Conservation (phyloP, 192 early-diverging fungal genomes). For the Backusella liffmaniae region DNA sequence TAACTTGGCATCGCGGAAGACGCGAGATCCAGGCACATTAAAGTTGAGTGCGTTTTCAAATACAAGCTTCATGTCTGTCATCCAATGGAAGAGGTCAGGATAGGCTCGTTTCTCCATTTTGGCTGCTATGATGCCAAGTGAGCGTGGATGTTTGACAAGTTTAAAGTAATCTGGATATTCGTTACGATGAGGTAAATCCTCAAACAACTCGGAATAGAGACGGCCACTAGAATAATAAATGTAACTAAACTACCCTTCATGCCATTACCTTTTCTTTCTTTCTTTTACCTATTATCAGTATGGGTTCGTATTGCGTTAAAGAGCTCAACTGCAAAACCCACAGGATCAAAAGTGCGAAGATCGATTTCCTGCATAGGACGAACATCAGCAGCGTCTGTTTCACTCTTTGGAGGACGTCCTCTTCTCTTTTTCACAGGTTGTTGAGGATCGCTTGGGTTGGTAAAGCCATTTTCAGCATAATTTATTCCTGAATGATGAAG, state of each 20-base stretch:
- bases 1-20: slow-evolving; percentile 74
- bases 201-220: slow-evolving; percentile 73
- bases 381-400: slow-evolving; percentile 17
- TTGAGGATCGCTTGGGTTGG: neutral
- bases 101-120: slow-evolving; percentile 66
- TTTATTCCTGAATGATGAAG: neutral
- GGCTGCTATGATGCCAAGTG: slow-evolving; percentile 60
- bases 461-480: neutral
- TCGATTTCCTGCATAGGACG: slow-evolving; percentile 23
- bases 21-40: slow-evolving; percentile 82
- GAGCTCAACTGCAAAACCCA: slow-evolving; percentile 36
- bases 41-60: slow-evolving; percentile 92
- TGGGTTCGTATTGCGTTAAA: slow-evolving; percentile 42
- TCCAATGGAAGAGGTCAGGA: slow-evolving; percentile 65
- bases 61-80: slow-evolving; percentile 78
- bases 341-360: slow-evolving; percentile 17
- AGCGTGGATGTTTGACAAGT: slow-evolving; percentile 80
- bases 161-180: slow-evolving; percentile 93
- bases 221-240: slow-evolving; percentile 45
- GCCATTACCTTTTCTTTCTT: neutral
- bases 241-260: neutral
- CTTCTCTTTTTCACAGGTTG: slow-evolving; percentile 16
- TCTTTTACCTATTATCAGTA: slow-evolving; percentile 45
- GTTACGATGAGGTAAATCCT: slow-evolving; percentile 68
- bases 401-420: slow-evolving; percentile 33